Evolutionary conservation across 805 yeast genomes (phyloP), one percentile per base, ranked within the genome.

Genomic region (Saccharomyces eubayanus): DNA sequence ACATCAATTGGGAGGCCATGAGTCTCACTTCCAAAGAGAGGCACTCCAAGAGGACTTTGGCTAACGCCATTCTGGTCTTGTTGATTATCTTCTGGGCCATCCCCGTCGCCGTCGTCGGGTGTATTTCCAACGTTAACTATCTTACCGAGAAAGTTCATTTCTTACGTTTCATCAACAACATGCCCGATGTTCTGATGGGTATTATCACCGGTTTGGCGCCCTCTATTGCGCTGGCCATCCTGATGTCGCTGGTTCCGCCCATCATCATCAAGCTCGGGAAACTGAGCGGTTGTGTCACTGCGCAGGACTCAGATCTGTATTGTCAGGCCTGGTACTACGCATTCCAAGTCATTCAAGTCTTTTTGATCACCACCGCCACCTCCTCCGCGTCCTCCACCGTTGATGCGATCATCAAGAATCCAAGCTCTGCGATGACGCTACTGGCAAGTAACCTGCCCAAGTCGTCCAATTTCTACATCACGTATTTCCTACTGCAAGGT

Each of bases 71-170:
- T 50, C 75, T 87, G 63, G 81, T 87, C 28, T 63, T 81, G 55
- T 74, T 85, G 70, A 82, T 92, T 57, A 80, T 92, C 49, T 89
- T 90, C 72, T 92, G 98, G 98, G 84, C 96, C 46, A 83, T 92
- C 62, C 99, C 99, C 9, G 97, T 92, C 43, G 96, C 97, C n/a
- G 90, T 89, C 63, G 96, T 92, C 51, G 98, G 98, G 80, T 79
- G 83, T 62, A 85, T 94, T 59, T 92, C 98, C 27, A 94, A 92
- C 71, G 80, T 92, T 61, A 82, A 85, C 59, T 84, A 78, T 64
- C 76, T 90, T 66, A 88, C 87, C 41, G 74, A 78, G 40, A 82
- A 80, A 58, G 80, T 92, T 30, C 89, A 76, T 8, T 94, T 88
- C 76, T 78, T 92, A 65, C 71, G 77, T 43, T 94, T 89, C 72